phyloP scores from a whole-genome alignment of 306 rosid species.

The Pachyrhizus erosus region DNA sequence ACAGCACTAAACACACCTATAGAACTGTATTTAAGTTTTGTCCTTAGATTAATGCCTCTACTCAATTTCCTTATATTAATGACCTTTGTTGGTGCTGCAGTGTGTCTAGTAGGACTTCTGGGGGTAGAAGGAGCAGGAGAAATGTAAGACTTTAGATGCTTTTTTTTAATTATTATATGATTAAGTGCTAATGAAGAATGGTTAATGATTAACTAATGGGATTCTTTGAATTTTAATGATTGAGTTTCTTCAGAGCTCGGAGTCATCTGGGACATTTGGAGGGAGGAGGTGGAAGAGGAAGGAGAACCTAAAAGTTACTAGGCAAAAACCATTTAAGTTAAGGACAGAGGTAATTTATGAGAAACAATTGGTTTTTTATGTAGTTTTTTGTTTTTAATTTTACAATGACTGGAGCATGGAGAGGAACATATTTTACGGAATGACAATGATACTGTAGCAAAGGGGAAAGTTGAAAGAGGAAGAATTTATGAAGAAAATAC shows the following conservation, averaged over 20 bases:
- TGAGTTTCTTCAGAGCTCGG: constrained; percentile 66
- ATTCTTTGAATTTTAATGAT: constrained; percentile 1
- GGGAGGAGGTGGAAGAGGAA: constrained; percentile 80
- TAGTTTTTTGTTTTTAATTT: not conserved
- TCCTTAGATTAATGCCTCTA: not conserved
- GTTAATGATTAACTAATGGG: constrained; percentile 21
- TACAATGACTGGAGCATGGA: constrained; percentile 22
- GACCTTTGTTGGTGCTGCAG: constrained; percentile 52
- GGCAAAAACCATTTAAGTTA: constrained; percentile 85
- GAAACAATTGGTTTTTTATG: not conserved
- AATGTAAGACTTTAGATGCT: constrained; percentile 62
- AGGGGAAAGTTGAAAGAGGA: constrained; percentile 88
- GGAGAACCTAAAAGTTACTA: constrained; percentile 68
- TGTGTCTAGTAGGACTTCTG: constrained; percentile 72
- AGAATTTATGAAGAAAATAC: constrained; percentile 76
- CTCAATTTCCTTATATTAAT: too few relatives aligned
- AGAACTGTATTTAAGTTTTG: not conserved
- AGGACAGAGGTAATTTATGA: constrained; percentile 77
- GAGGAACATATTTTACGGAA: constrained; percentile 36
- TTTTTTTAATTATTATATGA: not conserved
- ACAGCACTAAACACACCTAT: not conserved
- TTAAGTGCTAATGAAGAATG: not conserved
- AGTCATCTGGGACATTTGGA: constrained; percentile 61
- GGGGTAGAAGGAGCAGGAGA: constrained; percentile 79
- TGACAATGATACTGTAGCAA: constrained; percentile 60